Evolutionary conservation across 1,284 basidiomycete genomes (phyloP).

Genomic region (Phellopilus nigrolimitatus): DNA sequence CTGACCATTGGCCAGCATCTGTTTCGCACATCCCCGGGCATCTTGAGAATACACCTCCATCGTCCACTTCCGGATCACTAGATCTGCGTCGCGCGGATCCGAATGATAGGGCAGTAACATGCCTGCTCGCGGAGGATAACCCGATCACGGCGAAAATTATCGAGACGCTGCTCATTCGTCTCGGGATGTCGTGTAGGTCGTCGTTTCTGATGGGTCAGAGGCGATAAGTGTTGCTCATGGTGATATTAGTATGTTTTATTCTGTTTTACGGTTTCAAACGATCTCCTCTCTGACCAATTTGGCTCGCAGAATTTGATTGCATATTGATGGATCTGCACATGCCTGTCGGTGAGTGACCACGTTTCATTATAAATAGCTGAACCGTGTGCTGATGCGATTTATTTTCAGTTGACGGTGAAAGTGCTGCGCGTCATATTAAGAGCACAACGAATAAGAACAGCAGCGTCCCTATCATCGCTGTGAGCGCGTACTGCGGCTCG

Average conservation of each 20-base stretch:
- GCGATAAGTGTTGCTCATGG: conserved; percentile 96
- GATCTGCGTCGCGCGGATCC: conserved; percentile 70
- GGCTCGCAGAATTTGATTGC: conserved; percentile 70
- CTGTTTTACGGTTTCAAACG: conserved; percentile 7
- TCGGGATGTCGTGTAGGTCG: conserved; percentile 92
- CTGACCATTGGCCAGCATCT: conserved; percentile 67
- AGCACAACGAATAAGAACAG: conserved; percentile 91
- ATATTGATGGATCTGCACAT: conserved; percentile 89
- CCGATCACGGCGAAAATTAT: conserved; percentile 95
- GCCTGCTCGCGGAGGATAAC: conserved; percentile 95
- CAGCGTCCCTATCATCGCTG: conserved; percentile 86
- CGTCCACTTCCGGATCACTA: conserved; percentile 74
- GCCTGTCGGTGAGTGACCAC: conserved; percentile 68
- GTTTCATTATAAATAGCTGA: neutral
- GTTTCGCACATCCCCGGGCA: conserved; percentile 48
- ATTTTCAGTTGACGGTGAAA: conserved; percentile 78
- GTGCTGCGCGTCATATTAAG: conserved; percentile 90
- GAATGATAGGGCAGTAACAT: conserved; percentile 78
- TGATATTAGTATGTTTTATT: conserved; percentile 76
- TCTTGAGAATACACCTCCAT: conserved; percentile 54
- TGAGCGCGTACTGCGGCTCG: conserved; percentile 75
- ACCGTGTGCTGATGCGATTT: conserved; percentile 22
- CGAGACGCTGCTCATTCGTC: conserved; percentile 85
- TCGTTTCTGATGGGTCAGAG: conserved; percentile 93
- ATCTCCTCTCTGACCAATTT: neutral